Evolutionary conservation across 73 alveolate species (phyloP), one percentile per base, ranked within the genome.

Genomic region (Stentor coeruleus): DNA sequence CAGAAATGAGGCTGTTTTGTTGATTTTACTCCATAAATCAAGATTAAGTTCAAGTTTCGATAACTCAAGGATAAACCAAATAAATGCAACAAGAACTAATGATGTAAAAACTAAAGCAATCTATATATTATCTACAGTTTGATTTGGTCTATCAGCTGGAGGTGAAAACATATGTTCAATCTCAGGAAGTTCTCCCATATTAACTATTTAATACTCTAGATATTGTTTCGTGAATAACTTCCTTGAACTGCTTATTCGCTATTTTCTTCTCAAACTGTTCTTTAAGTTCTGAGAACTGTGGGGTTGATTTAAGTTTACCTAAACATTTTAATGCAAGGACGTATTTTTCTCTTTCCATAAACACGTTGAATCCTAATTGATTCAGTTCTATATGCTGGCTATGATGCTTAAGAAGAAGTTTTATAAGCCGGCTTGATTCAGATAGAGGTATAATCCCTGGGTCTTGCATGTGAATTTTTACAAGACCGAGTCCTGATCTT

Each of bases 401-500:
- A 49, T 49, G 66, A 20, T 11, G 20, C 20, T 49, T 49, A 11
- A 20, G 6, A 11, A 49, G 66, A 49, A 20, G 6, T 20, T 49
- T 49, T 6, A 6, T 11, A 20, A 49, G 66, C 6, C 66, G 66
- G 20, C 66, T 49, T 6, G 66, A 6, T 49, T 49, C 66, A 20
- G 66, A 49, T 11, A 49, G 66, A 11, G 66, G 66, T 6, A 49
- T 20, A 11, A 49, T 6, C 66, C 28, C 6, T 20, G n/a, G 42
- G 79, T 66, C 33, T 31, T 37, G n/a, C 15, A 66, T 20, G 41
- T 66, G 79, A 40, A 20, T 20, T 2, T 40, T 83, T 14, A 87
- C 36, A 31, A 87, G 35, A 33, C 93, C 93, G 28, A 58, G 38
- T 6, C 85, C 81, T 26, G 90, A 81, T 35, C 76, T 87, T 0